These are phyloP conservation scores for Mortierella sp. DNA, from an alignment of 371 early-diverging fungal genomes.

Conservation along the genomic window DNA sequence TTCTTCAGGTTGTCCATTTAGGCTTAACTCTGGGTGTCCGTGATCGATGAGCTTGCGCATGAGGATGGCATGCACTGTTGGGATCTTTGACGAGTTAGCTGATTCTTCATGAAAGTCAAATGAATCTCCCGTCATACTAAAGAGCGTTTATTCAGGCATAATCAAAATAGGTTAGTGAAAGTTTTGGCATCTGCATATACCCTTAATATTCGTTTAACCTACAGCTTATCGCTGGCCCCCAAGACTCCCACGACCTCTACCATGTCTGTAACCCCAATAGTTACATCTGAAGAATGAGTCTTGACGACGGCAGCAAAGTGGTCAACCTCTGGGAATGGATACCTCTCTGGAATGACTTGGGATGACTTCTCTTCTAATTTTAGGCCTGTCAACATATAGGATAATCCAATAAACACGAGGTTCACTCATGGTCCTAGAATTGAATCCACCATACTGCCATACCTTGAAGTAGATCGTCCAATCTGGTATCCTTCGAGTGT, in stretches of 20 bases:
- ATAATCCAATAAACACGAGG: background rate
- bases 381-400: slow-evolving; percentile 11
- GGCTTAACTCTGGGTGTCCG: slow-evolving; percentile 46
- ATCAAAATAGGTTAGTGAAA: background rate
- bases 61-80: slow-evolving; percentile 45
- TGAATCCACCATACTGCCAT: too few species aligned
- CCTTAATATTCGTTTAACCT: background rate
- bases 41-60: slow-evolving; percentile 49
- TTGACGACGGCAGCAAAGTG: slow-evolving; percentile 70
- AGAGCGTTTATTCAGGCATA: too few species aligned
- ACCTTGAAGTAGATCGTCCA: slow-evolving; percentile 32
- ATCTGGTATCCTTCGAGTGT: background rate
- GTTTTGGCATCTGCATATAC: background rate
- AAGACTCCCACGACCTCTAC: slow-evolving; percentile 72
- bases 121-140: slow-evolving; percentile 30
- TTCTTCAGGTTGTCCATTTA: slow-evolving; percentile 23
- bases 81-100: slow-evolving; percentile 21
- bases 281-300: slow-evolving; percentile 49
- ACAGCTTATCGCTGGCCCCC: slow-evolving; percentile 51
- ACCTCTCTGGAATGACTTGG: slow-evolving; percentile 57
- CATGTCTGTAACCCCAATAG: slow-evolving; percentile 66
- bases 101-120: slow-evolving; percentile 43
- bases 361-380: slow-evolving; percentile 7
- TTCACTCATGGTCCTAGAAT: background rate
- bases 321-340: slow-evolving; percentile 62